Evolutionary conservation across 2,329 filamentous ascomycete species (phyloP).

Genomic region (Beauveria varroae): DNA sequence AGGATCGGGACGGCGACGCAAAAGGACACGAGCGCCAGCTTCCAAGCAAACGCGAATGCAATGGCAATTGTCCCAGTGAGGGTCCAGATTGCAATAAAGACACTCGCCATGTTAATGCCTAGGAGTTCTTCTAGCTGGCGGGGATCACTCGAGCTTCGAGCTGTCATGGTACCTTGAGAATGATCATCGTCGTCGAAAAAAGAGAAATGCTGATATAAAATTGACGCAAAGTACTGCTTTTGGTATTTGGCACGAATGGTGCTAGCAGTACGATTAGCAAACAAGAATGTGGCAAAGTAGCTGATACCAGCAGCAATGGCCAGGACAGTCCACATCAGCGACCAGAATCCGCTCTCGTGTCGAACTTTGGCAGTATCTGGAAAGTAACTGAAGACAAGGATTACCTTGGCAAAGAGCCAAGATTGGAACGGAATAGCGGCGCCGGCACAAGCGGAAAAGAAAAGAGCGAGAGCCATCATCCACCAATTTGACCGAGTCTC

Average conservation of each 20-base stretch:
- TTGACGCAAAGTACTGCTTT: slow-evolving; percentile 52
- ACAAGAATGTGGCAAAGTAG: slow-evolving; percentile 38
- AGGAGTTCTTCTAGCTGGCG: slow-evolving; percentile 55
- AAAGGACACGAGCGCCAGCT: slow-evolving; percentile 59
- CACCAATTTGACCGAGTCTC: slow-evolving; percentile 47
- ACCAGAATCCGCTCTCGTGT: slow-evolving; percentile 50
- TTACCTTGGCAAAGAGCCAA: slow-evolving; percentile 46
- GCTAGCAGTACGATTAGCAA: slow-evolving; percentile 38
- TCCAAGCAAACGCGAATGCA: slow-evolving; percentile 69
- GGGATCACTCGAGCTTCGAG: slow-evolving; percentile 48
- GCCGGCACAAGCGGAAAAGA: slow-evolving; percentile 38
- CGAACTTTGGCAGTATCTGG: slow-evolving; percentile 24
- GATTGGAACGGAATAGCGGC: slow-evolving; percentile 44
- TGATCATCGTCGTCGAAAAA: slow-evolving; percentile 57
- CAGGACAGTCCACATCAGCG: slow-evolving; percentile 56
- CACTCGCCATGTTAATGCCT: slow-evolving; percentile 58
- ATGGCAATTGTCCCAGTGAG: slow-evolving; percentile 58
- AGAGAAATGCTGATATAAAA: slow-evolving; percentile 50
- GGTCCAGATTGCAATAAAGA: slow-evolving; percentile 56
- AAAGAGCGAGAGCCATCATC: slow-evolving; percentile 43
- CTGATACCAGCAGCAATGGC: slow-evolving; percentile 44
- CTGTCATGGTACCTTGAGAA: slow-evolving; percentile 52
- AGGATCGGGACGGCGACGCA: slow-evolving; percentile 51
- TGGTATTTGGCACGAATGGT: slow-evolving; percentile 47
- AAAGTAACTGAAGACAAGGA: slow-evolving; percentile 39